Percentiles rank a stretch among this genome's conserved stretches.
These are phyloP conservation scores for Aspergillus caelatus DNA, from an alignment of 2,329 filamentous ascomycete genomes.

Conservation along the genomic window DNA sequence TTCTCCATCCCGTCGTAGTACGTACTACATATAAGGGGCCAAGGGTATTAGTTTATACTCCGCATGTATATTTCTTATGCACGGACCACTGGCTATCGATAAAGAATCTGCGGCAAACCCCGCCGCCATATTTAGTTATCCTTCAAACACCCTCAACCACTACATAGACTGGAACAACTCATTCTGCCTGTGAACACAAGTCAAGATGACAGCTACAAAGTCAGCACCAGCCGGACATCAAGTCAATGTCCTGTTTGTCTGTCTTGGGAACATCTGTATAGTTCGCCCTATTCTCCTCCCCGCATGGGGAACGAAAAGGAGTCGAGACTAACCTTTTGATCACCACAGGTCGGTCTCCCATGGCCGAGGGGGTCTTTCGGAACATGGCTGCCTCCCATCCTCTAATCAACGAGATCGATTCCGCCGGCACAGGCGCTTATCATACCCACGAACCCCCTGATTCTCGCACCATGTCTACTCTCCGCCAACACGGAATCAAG, in stretches of 20 bases:
- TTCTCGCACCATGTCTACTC: conserved; percentile 77
- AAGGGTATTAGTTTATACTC: too few relatives aligned
- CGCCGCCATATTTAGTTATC: not conserved
- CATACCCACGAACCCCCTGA: conserved; percentile 79
- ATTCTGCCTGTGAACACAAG: not conserved
- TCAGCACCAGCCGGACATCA: conserved; percentile 20
- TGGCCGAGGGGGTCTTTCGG: conserved; percentile 94
- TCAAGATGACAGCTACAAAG: conserved; percentile 27
- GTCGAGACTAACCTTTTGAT: conserved; percentile 3
- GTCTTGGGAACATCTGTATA: conserved; percentile 90
- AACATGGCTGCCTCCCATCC: conserved; percentile 63
- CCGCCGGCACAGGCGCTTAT: conserved; percentile 87
- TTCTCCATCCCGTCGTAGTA: too few relatives aligned
- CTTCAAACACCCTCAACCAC: not conserved
- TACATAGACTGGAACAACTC: not conserved
- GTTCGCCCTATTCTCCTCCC: conserved; percentile 6
- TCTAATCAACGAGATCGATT: conserved; percentile 73
- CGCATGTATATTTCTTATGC: not conserved
- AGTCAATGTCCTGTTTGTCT: conserved; percentile 87
- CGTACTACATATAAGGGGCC: too few relatives aligned
- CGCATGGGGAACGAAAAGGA: not conserved
- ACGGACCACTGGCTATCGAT: conserved; percentile 13
- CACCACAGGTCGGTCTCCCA: conserved; percentile 69
- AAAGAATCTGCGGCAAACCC: conserved; percentile 14
- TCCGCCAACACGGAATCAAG: conserved; percentile 72